Conservation (phyloP, 768 basidiomycete genomes). For the Phlebiopsis flavidoalba region DNA sequence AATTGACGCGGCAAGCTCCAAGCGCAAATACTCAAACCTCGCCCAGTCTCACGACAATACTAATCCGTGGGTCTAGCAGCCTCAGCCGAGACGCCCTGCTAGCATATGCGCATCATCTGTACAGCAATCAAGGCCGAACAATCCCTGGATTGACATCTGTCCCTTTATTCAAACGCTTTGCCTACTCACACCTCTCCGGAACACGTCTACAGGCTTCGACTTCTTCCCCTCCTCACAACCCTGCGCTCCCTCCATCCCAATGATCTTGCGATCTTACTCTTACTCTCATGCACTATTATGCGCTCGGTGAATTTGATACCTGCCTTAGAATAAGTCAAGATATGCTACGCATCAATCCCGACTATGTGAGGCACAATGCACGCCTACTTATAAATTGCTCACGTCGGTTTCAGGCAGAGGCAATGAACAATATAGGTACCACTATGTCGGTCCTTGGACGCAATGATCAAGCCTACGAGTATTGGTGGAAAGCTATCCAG, state of each 20-base stretch:
- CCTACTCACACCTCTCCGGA: slow-evolving; percentile 5
- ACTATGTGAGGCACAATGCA: neutral
- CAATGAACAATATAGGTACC: slow-evolving; percentile 37
- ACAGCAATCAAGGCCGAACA: slow-evolving; percentile 14
- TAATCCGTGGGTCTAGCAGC: slow-evolving; percentile 19
- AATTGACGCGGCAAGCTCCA: neutral
- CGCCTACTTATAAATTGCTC: neutral
- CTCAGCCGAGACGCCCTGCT: slow-evolving; percentile 29
- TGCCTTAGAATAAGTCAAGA: slow-evolving; percentile 27
- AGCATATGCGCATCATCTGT: slow-evolving; percentile 28
- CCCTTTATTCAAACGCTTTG: slow-evolving; percentile 7
- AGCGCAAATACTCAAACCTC: neutral
- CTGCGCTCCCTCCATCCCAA: slow-evolving; percentile 28
- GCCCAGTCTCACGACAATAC: neutral
- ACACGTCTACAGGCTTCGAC: slow-evolving; percentile 19
- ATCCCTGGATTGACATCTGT: slow-evolving; percentile 8
- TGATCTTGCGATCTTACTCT: slow-evolving; percentile 29
- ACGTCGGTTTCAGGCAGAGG: slow-evolving; percentile 28
- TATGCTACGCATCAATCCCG: slow-evolving; percentile 27
- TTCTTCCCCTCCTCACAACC: slow-evolving; percentile 29
- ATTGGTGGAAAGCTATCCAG: slow-evolving; percentile 37
- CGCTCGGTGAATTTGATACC: slow-evolving; percentile 26
- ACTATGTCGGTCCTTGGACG: slow-evolving; percentile 29
- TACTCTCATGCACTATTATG: slow-evolving; percentile 33
- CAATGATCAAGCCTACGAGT: slow-evolving; percentile 28